Evolutionary conservation across 257 asterid genomes (phyloP).

Genomic region (Cruciata laevipes): DNA sequence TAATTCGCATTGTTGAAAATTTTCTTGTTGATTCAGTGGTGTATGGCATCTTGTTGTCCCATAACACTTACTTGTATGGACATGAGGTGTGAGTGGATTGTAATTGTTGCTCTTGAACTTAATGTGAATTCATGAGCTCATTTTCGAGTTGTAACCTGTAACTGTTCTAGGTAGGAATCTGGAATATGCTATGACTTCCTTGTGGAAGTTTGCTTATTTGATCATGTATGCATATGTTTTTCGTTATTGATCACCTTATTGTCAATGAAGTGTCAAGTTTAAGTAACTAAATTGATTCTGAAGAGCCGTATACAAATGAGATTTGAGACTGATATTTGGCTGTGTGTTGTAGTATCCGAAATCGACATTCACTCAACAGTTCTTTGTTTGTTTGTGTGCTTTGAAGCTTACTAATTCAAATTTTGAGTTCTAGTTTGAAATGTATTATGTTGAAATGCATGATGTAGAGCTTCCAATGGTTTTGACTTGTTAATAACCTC

Average conservation of each 20-base stretch:
- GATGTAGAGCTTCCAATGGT: not conserved
- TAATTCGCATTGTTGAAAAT: slow-evolving; percentile 1
- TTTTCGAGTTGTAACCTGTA: not conserved
- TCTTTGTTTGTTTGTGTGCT: not conserved
- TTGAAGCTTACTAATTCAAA: not conserved
- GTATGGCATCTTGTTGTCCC: slow-evolving; percentile 4
- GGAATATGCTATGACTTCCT: not conserved
- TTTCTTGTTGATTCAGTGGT: not conserved
- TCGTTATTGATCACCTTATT: not conserved
- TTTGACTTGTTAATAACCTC: not conserved
- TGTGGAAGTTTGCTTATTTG: not conserved
- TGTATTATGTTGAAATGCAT: not conserved
- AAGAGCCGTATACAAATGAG: not conserved
- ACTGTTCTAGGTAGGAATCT: not conserved
- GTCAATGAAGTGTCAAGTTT: not conserved
- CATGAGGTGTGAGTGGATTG: not conserved
- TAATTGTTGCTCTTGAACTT: not conserved
- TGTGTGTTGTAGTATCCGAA: not conserved
- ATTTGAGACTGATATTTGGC: not conserved
- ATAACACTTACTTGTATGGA: slow-evolving; percentile 9
- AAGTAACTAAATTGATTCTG: not conserved
- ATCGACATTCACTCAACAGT: not conserved
- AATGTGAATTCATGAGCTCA: not conserved
- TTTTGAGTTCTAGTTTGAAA: not conserved
- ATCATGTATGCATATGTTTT: not conserved